These are phyloP conservation scores for Metschnikowia noctiluminum DNA, from an alignment of 805 yeast genomes.

Conservation along the genomic window DNA sequence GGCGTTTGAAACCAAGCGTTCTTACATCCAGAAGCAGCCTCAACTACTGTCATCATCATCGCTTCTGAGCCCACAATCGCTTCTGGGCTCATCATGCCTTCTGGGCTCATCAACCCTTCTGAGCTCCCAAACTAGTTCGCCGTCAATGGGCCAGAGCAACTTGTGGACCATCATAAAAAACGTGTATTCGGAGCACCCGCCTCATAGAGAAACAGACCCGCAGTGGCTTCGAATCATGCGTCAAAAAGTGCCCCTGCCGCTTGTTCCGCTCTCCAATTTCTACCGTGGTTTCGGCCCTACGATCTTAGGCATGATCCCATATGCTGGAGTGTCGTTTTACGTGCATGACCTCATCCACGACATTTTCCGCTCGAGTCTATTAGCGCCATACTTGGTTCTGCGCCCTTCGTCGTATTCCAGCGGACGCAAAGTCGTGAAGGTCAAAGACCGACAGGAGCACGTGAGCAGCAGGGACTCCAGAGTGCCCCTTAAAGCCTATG, in stretches of 20 bases:
- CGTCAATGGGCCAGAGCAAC: conserved; percentile 22
- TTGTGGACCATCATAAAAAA: conserved; percentile 29
- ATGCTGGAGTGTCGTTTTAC: conserved; percentile 95
- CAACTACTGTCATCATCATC: conserved; percentile 11
- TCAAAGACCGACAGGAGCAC: conserved; percentile 14
- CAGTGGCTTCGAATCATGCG: conserved; percentile 36
- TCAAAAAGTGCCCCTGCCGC: conserved; percentile 27
- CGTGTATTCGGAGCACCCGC: conserved; percentile 38
- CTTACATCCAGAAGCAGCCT: conserved; percentile 16
- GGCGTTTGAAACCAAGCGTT: conserved; percentile 71
- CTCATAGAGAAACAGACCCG: conserved; percentile 32
- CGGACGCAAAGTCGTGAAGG: conserved; percentile 18
- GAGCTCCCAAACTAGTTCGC: conserved; percentile 11
- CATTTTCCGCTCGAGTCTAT: conserved; percentile 58
- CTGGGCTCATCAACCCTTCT: no score
- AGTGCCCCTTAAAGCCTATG: conserved; percentile 80
- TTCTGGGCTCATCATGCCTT: no score
- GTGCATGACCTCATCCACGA: conserved; percentile 93
- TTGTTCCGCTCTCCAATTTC: conserved; percentile 57
- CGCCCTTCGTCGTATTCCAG: conserved; percentile 8
- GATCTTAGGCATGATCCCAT: conserved; percentile 91
- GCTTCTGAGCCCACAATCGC: no score
- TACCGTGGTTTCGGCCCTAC: conserved; percentile 95
- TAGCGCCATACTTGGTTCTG: conserved; percentile 52
- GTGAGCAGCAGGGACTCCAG: conserved; percentile 41